These are phyloP conservation scores for Colletotrichum orbiculare DNA, from an alignment of 2,329 filamentous ascomycete genomes.

Conservation along the genomic window DNA sequence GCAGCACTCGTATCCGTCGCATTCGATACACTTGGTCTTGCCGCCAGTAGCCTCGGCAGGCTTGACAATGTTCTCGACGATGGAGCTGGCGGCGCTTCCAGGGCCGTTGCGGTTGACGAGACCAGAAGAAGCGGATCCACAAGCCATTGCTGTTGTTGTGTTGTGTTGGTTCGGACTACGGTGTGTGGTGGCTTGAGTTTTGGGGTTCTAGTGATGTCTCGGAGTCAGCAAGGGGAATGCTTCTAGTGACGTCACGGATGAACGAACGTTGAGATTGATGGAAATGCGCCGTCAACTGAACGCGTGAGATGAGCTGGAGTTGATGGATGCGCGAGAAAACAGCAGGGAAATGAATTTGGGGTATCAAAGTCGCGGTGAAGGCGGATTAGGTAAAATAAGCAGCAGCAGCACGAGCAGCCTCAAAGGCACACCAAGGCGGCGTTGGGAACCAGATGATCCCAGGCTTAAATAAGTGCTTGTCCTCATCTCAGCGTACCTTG, in stretches of 20 bases:
- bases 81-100: constrained; percentile 60
- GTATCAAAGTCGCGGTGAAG: too few relatives aligned
- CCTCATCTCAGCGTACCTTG: constrained; percentile 11
- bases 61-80: constrained; percentile 63
- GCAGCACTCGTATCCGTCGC: constrained; percentile 63
- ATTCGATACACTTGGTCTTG: constrained; percentile 61
- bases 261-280: too few relatives aligned
- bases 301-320: too few relatives aligned
- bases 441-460: constrained; percentile 2
- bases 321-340: too few relatives aligned
- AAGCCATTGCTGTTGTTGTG: constrained; percentile 43
- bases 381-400: too few relatives aligned
- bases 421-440: too few relatives aligned
- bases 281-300: neutral
- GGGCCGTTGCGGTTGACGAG: constrained; percentile 58
- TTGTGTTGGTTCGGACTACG: neutral
- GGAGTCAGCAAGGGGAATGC: neutral
- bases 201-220: neutral
- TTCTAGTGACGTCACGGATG: constrained; percentile 21
- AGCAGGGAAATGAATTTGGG: too few relatives aligned
- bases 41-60: constrained; percentile 53
- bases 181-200: neutral
- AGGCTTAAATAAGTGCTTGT: constrained; percentile 29
- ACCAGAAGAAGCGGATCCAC: constrained; percentile 44
- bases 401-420: too few relatives aligned